Base-by-base conservation (phyloP, 495 filamentous ascomycete species). In the Neurospora sp. region DNA sequence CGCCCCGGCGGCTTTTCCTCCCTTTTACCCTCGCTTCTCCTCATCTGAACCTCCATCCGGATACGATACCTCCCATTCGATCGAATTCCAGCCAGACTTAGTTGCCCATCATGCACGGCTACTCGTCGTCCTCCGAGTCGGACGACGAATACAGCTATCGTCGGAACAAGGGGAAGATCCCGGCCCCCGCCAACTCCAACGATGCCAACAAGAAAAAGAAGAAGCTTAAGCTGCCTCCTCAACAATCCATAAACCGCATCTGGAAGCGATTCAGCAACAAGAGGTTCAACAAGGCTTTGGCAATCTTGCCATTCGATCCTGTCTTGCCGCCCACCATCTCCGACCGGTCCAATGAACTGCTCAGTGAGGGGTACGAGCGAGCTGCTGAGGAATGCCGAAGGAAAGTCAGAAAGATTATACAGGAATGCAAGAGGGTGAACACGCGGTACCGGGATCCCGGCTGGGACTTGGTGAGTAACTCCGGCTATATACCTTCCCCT, bases 371-470 rank as follows among this genome's bases (percentile, higher is more conserved):
- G 2, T 97, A 94, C 73, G 89, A 95, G 76, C 89, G 94, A 75
- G 94, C 93, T 0, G 87, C 84, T 15, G 85, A 85, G 11, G 89
- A 90, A 77, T 98, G 95, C 80, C 84, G 85, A 59, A 85, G 86
- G 39, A 94, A 94, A 71, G 94, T 98, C n/a, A 87, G 89, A 28
- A 93, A 93, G 78, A 97, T 97, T 74, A 90, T 92, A 9, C 90
- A 89, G 75, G 94, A 97, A 81, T 98, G 94, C 81, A 84, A 88
- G 74, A 86, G 92, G 21, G 86, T 96, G 37, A 98, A 98, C 76
- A 92, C 92, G 79, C 94, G 94, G 77, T 98, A 97, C 76, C 89
- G 92, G 17, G 95, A 98, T 82, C 89, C 91, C 11, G 90, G 94
- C 76, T 97, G 96, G 79, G 93, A 98, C 81, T 88, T 80, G 86